These are phyloP conservation scores for Astathelohania contejeani DNA, from an alignment of 371 early-diverging fungal genomes.

Conservation along the genomic window DNA sequence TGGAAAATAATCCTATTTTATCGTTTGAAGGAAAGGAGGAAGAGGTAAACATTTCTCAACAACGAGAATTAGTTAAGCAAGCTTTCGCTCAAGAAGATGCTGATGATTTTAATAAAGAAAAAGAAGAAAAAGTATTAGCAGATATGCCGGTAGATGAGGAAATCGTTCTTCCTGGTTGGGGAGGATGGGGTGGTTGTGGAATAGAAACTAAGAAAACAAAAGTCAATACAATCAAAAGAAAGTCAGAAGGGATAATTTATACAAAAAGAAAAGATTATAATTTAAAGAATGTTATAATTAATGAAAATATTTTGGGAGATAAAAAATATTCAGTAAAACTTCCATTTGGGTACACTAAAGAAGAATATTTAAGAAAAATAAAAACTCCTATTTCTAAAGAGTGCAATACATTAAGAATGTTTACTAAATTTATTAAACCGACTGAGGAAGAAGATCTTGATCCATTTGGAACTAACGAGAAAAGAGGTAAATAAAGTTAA, in stretches of 20 bases:
- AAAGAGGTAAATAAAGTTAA: no score
- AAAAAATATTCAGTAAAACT: conserved; percentile 33
- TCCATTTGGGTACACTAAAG: conserved; percentile 37
- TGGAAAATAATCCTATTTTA: conserved; percentile 7
- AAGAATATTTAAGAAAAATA: conserved; percentile 28
- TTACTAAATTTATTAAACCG: conserved; percentile 12
- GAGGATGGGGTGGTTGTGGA: conserved; percentile 46
- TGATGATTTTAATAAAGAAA: conserved; percentile 29
- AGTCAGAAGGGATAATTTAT: conserved; percentile 38
- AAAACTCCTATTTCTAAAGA: conserved; percentile 21
- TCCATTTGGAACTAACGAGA: no score
- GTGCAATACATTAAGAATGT: conserved; percentile 16
- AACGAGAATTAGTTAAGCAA: conserved; percentile 22
- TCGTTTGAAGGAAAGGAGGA: conserved; percentile 11
- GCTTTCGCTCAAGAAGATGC: conserved; percentile 22
- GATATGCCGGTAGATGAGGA: conserved; percentile 40
- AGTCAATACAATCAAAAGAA: conserved; percentile 29
- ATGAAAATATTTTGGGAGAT: conserved; percentile 34
- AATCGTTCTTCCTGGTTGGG: conserved; percentile 48
- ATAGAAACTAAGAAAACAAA: conserved; percentile 32
- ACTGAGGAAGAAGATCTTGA: neutral
- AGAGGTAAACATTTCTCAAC: neutral
- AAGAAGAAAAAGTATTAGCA: conserved; percentile 16
- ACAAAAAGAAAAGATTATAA: conserved; percentile 48
- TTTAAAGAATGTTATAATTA: conserved; percentile 47